phyloP scores from a whole-genome alignment of 306 rosid species.

The Prinsepia uniflora region DNA sequence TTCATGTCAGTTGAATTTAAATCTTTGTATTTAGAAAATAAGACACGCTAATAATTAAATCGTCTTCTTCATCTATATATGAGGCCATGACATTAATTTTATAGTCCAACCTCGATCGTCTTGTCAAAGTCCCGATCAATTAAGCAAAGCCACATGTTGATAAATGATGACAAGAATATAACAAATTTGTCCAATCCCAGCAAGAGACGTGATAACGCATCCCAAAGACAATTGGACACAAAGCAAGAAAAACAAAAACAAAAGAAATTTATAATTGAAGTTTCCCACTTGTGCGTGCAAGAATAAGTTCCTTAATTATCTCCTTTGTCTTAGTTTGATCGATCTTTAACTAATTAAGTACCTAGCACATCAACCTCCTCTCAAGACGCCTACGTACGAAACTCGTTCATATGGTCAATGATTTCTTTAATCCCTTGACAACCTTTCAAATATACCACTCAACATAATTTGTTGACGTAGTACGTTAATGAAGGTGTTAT shows the following conservation, averaged over 20 bases:
- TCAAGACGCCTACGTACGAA: not conserved
- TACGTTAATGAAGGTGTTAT: too few relatives aligned
- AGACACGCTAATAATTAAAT: too few relatives aligned
- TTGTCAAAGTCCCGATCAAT: not conserved
- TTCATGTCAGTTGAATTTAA: too few relatives aligned
- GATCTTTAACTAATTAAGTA: not conserved
- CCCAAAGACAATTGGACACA: not conserved
- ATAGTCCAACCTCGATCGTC: not conserved
- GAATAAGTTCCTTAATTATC: not conserved
- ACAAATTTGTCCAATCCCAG: constrained; percentile 1
- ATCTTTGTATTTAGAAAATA: too few relatives aligned
- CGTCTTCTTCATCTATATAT: too few relatives aligned
- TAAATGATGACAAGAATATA: not conserved
- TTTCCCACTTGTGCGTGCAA: not conserved
- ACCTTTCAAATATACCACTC: too few relatives aligned
- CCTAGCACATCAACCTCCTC: not conserved
- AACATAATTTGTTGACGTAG: too few relatives aligned
- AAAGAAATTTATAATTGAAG: not conserved
- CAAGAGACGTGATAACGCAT: not conserved
- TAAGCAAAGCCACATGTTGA: not conserved
- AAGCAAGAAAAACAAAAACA: not conserved
- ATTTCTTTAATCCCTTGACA: too few relatives aligned
- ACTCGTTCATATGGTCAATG: too few relatives aligned
- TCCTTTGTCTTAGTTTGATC: not conserved
- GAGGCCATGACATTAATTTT: too few relatives aligned